Conservation (phyloP, 345 rosid genomes). For the Diplotaxis tenuifolia region DNA sequence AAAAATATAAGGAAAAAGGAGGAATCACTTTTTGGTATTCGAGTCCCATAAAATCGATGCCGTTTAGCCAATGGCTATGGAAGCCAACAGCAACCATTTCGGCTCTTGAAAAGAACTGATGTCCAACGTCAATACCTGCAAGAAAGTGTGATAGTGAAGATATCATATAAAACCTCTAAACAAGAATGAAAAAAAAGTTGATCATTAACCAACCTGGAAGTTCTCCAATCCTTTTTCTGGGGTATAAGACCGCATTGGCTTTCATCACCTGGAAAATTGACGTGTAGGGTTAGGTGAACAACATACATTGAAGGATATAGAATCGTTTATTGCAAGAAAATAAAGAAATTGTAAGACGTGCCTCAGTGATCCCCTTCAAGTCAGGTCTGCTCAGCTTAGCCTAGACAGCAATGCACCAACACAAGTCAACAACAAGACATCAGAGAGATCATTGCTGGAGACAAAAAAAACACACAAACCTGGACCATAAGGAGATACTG, state of each 20-base stretch:
- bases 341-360: slow-evolving; percentile 1
- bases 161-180: not conserved
- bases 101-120: slow-evolving; percentile 83
- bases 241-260: slow-evolving; percentile 46
- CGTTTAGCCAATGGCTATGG: slow-evolving; percentile 93
- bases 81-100: slow-evolving; percentile 92
- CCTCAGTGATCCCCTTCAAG: slow-evolving; percentile 77
- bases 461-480: slow-evolving; percentile 38
- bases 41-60: slow-evolving; percentile 82
- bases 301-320: not conserved
- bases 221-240: slow-evolving; percentile 60
- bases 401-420: not conserved
- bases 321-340: not conserved
- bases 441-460: not conserved
- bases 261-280: slow-evolving; percentile 53
- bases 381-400: slow-evolving; percentile 67
- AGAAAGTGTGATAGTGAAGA: slow-evolving; percentile 14
- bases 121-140: slow-evolving; percentile 83
- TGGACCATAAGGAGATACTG: slow-evolving; percentile 77
- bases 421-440: slow-evolving; percentile 10
- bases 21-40: slow-evolving; percentile 48
- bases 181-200: not conserved
- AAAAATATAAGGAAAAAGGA: not conserved
- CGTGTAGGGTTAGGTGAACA: not conserved
- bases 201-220: slow-evolving; percentile 63